Evolutionary conservation across 1,284 basidiomycete genomes (phyloP).

Genomic region (Ustilago xerochloae): DNA sequence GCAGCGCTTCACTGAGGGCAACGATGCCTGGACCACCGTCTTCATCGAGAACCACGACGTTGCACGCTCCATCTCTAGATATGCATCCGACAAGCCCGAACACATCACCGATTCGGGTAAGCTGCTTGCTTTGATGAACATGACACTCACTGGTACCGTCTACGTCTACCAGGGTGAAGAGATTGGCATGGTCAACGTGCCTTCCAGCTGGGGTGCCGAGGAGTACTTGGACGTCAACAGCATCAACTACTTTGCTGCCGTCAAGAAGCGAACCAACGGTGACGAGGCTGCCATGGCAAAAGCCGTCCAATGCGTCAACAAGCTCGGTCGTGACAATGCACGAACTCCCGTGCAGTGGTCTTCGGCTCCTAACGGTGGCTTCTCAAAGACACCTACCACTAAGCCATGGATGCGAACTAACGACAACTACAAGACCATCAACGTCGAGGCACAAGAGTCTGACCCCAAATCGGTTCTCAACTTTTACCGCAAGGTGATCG

Average conservation of each 20-base stretch:
- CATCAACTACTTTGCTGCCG: constrained; percentile 51
- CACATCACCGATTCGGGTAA: constrained; percentile 75
- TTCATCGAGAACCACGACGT: constrained; percentile 77
- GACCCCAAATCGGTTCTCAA: constrained; percentile 73
- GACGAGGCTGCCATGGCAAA: constrained; percentile 68
- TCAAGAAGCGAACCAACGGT: constrained; percentile 32
- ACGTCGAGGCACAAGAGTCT: constrained; percentile 72
- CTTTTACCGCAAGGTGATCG: constrained; percentile 75
- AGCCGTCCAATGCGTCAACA: constrained; percentile 71
- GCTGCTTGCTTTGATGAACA: constrained; percentile 75
- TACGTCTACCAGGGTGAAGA: constrained; percentile 77
- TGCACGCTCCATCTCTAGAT: constrained; percentile 74
- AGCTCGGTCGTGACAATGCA: constrained; percentile 78
- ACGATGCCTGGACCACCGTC: constrained; percentile 53
- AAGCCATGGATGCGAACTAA: constrained; percentile 82
- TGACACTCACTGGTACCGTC: constrained; percentile 76
- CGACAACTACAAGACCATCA: constrained; percentile 77
- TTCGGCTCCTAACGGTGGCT: constrained; percentile 74
- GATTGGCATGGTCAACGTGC: constrained; percentile 78
- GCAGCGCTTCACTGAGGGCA: constrained; percentile 70
- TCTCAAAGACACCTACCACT: constrained; percentile 72
- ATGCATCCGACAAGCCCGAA: constrained; percentile 74
- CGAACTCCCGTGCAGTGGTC: constrained; percentile 80
- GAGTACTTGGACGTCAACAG: constrained; percentile 69
- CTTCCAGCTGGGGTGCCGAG: constrained; percentile 76